Evolutionary conservation across 2,329 filamentous ascomycete species (phyloP).

Genomic region (Talaromyces amestolkiae): DNA sequence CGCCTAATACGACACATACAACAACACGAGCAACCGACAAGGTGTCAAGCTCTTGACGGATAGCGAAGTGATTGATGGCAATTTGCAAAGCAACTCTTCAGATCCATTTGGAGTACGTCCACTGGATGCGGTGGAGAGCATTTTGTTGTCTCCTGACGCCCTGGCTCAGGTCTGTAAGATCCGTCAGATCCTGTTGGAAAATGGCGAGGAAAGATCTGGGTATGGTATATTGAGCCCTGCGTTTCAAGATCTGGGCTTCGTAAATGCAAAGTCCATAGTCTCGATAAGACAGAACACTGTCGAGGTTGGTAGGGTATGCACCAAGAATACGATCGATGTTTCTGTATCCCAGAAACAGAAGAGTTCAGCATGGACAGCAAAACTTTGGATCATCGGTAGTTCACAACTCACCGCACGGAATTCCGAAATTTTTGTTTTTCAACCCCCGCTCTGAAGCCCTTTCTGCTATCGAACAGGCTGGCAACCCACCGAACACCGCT

Average conservation of each 20-base stretch:
- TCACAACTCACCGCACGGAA: conserved; percentile 60
- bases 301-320: conserved; percentile 65
- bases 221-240: conserved; percentile 64
- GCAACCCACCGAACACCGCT: conserved; percentile 70
- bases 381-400: background rate
- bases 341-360: conserved; percentile 30
- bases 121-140: conserved; percentile 79
- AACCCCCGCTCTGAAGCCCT: conserved; percentile 63
- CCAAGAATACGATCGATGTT: conserved; percentile 82
- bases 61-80: background rate
- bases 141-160: conserved; percentile 75
- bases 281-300: conserved; percentile 79
- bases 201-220: conserved; percentile 74
- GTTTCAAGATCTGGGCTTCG: conserved; percentile 80
- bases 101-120: conserved; percentile 83
- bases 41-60: background rate
- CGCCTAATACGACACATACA: background rate
- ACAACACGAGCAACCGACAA: background rate
- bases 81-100: conserved; percentile 4
- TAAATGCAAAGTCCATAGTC: conserved; percentile 88
- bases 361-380: background rate
- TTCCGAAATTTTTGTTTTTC: conserved; percentile 70
- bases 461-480: conserved; percentile 66
- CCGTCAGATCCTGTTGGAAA: conserved; percentile 83
- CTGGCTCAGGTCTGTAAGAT: conserved; percentile 75